Base-by-base conservation (phyloP, 2,329 filamentous ascomycete genomes). In the Curvularia sp. region DNA sequence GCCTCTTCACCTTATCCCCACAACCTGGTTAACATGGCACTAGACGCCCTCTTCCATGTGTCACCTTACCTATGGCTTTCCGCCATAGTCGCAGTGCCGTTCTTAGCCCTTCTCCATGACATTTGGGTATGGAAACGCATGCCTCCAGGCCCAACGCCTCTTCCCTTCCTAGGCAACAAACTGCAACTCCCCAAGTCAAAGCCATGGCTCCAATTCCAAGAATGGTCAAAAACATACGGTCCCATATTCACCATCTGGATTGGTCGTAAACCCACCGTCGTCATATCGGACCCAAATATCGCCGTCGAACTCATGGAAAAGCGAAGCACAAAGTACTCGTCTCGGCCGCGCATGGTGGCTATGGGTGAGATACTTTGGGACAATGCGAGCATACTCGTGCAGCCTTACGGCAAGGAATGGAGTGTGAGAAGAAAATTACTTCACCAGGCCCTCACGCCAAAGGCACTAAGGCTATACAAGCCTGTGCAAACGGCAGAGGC, bases 211-310 rank as follows among this genome's bases (percentile, higher is more conserved):
- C 69, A 75, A 51, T 75, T 82, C 67, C 70, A 81, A 60, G 66
- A 78, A 54, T 82, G 80, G 80, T 78, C 78, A 9, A 73, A 77
- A 46, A 66, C 42, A 24, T 82, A 83, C 60, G 81, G 81, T 0
- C 79, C 80, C 4, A 81, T 82, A 49, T 82, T 79, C 66, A 82
- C 81, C 2, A 75, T 82, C 58, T 82, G 80, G 80, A 78, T 82
- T 26, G 80, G 80, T 0, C 72, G 80, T n/a, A 76, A 73, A 10
- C 80, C 80, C 2, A 81, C 80, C 0, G 58, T 83, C 5, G 71
- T 83, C 51, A 72, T 82, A 49, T 81, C 77, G 0, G 80, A 82
- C 60, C 79, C 80, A 0, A 64, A 75, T 12, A 69, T 82, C 1
- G 80, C 80, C 0, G 74, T 73, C 0, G 80, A 83, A 5, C 64